Base-by-base conservation (phyloP, 2,329 filamentous ascomycete genomes). In the Colletotrichum tropicale region DNA sequence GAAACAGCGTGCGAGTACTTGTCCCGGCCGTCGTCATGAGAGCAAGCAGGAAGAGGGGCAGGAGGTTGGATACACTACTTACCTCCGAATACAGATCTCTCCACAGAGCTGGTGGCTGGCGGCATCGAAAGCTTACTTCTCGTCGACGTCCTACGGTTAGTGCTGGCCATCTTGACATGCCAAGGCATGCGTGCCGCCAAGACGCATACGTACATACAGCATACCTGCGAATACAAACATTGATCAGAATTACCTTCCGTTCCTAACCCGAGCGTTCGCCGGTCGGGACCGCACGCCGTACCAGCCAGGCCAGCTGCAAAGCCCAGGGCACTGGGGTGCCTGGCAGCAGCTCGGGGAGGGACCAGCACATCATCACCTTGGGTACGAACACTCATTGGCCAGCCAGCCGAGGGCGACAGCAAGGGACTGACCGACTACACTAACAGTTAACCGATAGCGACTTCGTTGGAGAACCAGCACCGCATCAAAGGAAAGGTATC, bases 361-460 rank as follows among this genome's bases (percentile, higher is more conserved):
- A 43, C 61, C 21, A 66, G 62, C 38, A 28, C 26, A 18, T 52
- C 65, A 36, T 34, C 70, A 62, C 56, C 6, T 52, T 52, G 43
- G 43, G 43, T 52, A 21, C 43, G 43, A 24, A 21, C 13, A 24
- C 43, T 32, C 16, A 34, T 65, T 55, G 38, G 68, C 28, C 36
- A 32, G 58, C 18, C 18, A 65, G 68, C 15, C 28, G 28, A 64
- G n/a, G 36, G 36, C 66, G 18, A 48, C 28, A 5, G 43, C 16
- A 21, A 58, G n/a, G 34, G 60, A 74, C 58, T 7, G 60, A 74
- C 58, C 9, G 18, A 18, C 26, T 36, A 12, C 55, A 72, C 69
- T 58, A 72, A 67, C 69, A 72, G 30, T 61, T 60, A 61, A 52
- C 60, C 61, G 67, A 66, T 26, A 71, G 61, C 72, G 72, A 71